Conservation (phyloP, 257 asterid species). For the Prunella vulgaris region DNA sequence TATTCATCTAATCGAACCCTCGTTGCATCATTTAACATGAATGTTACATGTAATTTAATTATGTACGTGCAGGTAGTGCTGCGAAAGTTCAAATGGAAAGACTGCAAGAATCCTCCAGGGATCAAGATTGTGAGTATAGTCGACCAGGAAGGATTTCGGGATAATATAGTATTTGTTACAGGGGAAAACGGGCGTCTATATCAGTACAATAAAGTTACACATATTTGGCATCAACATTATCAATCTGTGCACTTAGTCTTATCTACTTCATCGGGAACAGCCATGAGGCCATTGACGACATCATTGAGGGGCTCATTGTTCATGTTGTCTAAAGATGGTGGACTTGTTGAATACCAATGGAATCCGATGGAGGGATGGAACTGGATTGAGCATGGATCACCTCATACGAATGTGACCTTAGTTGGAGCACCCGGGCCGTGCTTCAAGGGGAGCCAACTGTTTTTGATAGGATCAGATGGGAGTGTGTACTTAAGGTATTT, state of each 20-base stretch:
- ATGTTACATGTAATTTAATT: too few species aligned
- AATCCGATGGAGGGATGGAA: conserved; percentile 60
- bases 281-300: conserved; percentile 37
- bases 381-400: conserved; percentile 90
- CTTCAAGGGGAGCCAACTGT: conserved; percentile 46
- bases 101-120: conserved; percentile 60
- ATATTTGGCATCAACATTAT: conserved; percentile 76
- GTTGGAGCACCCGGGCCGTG: conserved; percentile 94
- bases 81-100: conserved; percentile 89
- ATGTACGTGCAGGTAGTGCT: conserved; percentile 81
- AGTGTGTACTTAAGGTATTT: conserved; percentile 57
- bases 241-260: conserved; percentile 78
- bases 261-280: conserved; percentile 65
- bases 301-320: conserved; percentile 68
- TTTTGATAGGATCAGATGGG: conserved; percentile 75
- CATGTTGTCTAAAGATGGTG: conserved; percentile 70
- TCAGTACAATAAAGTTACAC: conserved; percentile 78
- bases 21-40: too few species aligned
- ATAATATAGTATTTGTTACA: conserved; percentile 57
- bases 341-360: conserved; percentile 76
- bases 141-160: conserved; percentile 76
- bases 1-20: too few species aligned
- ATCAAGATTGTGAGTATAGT: conserved; percentile 57
- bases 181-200: conserved; percentile 64
- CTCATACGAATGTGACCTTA: conserved; percentile 43